Evolutionary conservation across 2,329 filamentous ascomycete genomes (phyloP).

Genomic region (Aspergillus tubingensis): DNA sequence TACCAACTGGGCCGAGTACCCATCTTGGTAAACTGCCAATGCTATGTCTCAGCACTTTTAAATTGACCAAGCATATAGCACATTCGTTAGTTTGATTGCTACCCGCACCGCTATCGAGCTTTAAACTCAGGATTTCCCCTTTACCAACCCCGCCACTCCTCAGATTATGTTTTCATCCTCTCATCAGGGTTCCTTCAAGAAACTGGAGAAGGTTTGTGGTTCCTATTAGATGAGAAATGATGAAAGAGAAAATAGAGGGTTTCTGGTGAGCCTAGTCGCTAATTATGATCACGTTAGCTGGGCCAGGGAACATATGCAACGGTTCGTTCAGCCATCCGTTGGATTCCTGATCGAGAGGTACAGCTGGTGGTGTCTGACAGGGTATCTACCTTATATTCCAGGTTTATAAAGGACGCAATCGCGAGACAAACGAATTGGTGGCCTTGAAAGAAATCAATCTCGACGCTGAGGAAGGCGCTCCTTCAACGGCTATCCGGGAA

Average conservation of each 20-base stretch:
- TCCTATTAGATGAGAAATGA: background rate
- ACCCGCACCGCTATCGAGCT: background rate
- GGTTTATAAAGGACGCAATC: slow-evolving; percentile 2
- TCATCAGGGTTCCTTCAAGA: background rate
- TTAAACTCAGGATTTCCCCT: too few species aligned
- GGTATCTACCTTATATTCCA: background rate
- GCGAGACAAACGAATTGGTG: background rate
- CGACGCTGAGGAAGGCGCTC: slow-evolving; percentile 78
- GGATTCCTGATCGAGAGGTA: background rate
- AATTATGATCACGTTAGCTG: background rate
- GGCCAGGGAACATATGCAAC: slow-evolving; percentile 5
- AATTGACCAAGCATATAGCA: background rate
- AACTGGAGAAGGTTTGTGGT: background rate
- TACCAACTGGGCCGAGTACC: background rate
- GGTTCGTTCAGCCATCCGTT: background rate
- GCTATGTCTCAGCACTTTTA: too few species aligned
- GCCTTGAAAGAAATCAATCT: background rate
- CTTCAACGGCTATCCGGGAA: slow-evolving; percentile 92
- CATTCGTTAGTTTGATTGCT: background rate
- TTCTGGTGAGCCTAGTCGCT: background rate
- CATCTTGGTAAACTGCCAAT: background rate
- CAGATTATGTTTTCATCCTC: background rate
- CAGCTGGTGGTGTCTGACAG: background rate
- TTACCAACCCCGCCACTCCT: background rate
- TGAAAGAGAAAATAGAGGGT: background rate